Percentiles rank a stretch among this genome's conserved stretches.
These are phyloP conservation scores for Phaeotremella skinneri DNA, from an alignment of 768 basidiomycete genomes.

Conservation along the genomic window DNA sequence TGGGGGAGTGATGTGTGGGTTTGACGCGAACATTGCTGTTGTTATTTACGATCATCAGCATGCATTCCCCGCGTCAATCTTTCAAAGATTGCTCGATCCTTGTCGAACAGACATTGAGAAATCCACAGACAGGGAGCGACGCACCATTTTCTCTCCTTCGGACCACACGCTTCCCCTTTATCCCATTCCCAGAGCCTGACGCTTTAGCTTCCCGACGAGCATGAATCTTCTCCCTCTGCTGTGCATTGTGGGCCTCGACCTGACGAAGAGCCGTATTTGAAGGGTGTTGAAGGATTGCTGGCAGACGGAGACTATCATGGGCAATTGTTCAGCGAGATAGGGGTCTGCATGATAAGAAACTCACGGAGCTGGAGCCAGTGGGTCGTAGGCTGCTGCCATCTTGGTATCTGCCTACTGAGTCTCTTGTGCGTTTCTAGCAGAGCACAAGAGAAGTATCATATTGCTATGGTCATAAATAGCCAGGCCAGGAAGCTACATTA, in stretches of 20 bases:
- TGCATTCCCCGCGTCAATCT: no score
- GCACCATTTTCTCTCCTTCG: conserved; percentile 49
- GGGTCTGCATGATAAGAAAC: background rate
- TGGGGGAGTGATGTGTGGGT: conserved; percentile 45
- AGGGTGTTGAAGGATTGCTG: conserved; percentile 49
- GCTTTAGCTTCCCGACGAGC: conserved; percentile 26
- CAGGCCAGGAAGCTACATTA: no score
- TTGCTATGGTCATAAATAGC: no score
- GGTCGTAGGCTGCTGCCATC: background rate
- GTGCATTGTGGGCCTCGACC: conserved; percentile 45
- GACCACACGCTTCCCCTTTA: conserved; percentile 42
- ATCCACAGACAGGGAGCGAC: conserved; percentile 5
- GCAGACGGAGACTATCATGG: conserved; percentile 46
- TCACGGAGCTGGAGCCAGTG: background rate
- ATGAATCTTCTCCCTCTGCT: conserved; percentile 41
- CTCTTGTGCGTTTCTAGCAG: no score
- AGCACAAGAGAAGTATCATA: no score
- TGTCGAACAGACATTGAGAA: no score
- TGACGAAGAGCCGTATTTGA: conserved; percentile 28
- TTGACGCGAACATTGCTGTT: conserved; percentile 42
- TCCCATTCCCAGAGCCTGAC: conserved; percentile 15
- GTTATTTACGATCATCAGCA: no score
- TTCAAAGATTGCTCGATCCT: no score
- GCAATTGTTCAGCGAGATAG: background rate
- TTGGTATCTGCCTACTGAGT: background rate